These are phyloP conservation scores for Prunus kanzakura DNA, from an alignment of 306 rosid species.

Conservation along the genomic window DNA sequence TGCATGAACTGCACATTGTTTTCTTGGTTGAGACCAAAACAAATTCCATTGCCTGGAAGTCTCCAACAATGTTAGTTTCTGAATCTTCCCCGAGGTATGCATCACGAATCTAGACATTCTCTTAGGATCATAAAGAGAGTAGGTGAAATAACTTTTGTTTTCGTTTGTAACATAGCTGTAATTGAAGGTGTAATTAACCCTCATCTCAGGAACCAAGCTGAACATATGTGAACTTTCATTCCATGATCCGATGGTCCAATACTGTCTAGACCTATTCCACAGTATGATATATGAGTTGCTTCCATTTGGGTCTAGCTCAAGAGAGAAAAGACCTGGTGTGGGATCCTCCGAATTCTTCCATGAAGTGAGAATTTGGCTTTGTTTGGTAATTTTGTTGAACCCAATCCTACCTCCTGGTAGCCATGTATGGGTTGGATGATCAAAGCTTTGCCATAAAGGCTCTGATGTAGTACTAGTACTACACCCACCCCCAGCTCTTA, in stretches of 20 bases:
- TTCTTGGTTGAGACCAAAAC: slow-evolving; percentile 38
- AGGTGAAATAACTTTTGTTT: slow-evolving; percentile 46
- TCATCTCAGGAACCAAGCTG: slow-evolving; percentile 45
- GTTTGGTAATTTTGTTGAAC: slow-evolving; percentile 36
- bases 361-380: slow-evolving; percentile 45
- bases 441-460: slow-evolving; percentile 58
- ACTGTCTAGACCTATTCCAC: slow-evolving; percentile 42
- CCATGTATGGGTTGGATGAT: slow-evolving; percentile 55
- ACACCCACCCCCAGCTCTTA: slow-evolving; percentile 7
- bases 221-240: slow-evolving; percentile 22
- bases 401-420: slow-evolving; percentile 48
- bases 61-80: slow-evolving; percentile 18
- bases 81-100: slow-evolving; percentile 40
- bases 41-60: slow-evolving; percentile 11
- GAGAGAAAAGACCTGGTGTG: slow-evolving; percentile 14
- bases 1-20: slow-evolving; percentile 43
- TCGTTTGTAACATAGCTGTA: background rate
- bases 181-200: slow-evolving; percentile 21
- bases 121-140: background rate
- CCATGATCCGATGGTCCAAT: slow-evolving; percentile 55
- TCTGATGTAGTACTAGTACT: slow-evolving; percentile 3
- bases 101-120: slow-evolving; percentile 23
- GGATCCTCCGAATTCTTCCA: slow-evolving; percentile 53
- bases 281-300: slow-evolving; percentile 13
- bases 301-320: background rate